These are phyloP conservation scores for Diaporthe citri DNA, from an alignment of 2,329 filamentous ascomycete species.

Conservation along the genomic window DNA sequence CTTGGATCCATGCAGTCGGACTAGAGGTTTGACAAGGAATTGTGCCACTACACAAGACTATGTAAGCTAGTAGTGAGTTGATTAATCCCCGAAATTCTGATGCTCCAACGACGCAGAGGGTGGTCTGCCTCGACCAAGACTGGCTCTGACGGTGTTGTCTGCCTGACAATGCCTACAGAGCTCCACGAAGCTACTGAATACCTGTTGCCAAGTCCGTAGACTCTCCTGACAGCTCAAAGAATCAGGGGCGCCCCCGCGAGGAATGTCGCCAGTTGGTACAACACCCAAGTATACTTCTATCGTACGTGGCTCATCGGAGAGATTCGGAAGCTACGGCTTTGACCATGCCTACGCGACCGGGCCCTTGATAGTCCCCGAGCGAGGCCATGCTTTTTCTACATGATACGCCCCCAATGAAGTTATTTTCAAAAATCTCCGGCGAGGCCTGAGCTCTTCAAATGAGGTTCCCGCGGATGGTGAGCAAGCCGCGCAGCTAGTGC, in stretches of 20 bases:
- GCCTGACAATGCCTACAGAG: too few relatives aligned
- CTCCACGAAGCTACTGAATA: too few relatives aligned
- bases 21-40: neutral
- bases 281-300: neutral
- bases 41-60: neutral
- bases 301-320: neutral
- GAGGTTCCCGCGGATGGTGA: neutral
- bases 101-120: neutral
- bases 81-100: neutral
- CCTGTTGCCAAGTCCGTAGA: too few relatives aligned
- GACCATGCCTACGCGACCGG: neutral
- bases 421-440: neutral
- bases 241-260: neutral
- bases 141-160: neutral
- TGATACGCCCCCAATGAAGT: neutral
- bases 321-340: neutral
- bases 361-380: neutral
- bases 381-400: neutral
- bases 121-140: neutral
- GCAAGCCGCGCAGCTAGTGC: conserved; percentile 12
- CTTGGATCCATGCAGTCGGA: neutral
- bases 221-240: neutral
- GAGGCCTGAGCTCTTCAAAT: neutral
- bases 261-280: neutral
- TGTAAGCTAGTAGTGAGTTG: neutral